phyloP scores from a whole-genome alignment of 2,329 filamentous ascomycete genomes.

The Leptographium radiaticola region DNA sequence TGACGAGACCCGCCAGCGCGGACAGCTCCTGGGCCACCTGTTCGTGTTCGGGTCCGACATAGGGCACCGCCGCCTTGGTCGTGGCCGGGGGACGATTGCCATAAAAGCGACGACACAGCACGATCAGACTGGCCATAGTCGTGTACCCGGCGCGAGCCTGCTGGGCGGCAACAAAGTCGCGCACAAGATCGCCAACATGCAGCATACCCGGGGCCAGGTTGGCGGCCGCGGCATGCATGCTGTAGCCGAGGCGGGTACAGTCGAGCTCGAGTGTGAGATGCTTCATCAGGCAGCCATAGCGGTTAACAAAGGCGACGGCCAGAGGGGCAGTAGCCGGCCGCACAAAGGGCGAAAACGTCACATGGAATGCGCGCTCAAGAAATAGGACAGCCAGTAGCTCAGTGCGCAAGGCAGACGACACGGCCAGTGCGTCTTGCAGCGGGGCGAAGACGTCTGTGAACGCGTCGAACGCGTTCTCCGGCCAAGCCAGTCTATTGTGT shows the following conservation, averaged over 20 bases:
- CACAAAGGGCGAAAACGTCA: constrained; percentile 25
- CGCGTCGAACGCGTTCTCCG: constrained; percentile 18
- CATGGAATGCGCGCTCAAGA: constrained; percentile 22
- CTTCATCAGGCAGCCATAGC: constrained; percentile 22
- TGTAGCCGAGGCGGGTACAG: constrained; percentile 23
- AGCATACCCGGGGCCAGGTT: constrained; percentile 13
- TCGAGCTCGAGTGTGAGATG: constrained; percentile 27
- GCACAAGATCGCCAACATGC: constrained; percentile 16
- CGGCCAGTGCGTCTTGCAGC: not conserved
- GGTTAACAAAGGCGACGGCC: constrained; percentile 21
- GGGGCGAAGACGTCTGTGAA: constrained; percentile 14
- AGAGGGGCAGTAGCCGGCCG: constrained; percentile 19
- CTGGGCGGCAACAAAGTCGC: constrained; percentile 17
- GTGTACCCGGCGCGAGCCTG: constrained; percentile 8
- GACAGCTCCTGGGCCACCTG: constrained; percentile 19
- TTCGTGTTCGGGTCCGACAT: constrained; percentile 9
- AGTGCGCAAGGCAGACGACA: constrained; percentile 19
- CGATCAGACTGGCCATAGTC: not conserved
- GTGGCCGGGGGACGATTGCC: not conserved
- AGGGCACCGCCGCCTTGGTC: constrained; percentile 12
- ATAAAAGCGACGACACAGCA: not conserved
- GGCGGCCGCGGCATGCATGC: constrained; percentile 13
- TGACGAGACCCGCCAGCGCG: constrained; percentile 17
- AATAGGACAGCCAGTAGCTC: constrained; percentile 25
- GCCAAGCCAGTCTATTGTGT: constrained; percentile 23